Percentiles rank a stretch among this genome's conserved stretches.
Conservation (phyloP, 805 yeast species). For the Yarrowia keelungensis region DNA sequence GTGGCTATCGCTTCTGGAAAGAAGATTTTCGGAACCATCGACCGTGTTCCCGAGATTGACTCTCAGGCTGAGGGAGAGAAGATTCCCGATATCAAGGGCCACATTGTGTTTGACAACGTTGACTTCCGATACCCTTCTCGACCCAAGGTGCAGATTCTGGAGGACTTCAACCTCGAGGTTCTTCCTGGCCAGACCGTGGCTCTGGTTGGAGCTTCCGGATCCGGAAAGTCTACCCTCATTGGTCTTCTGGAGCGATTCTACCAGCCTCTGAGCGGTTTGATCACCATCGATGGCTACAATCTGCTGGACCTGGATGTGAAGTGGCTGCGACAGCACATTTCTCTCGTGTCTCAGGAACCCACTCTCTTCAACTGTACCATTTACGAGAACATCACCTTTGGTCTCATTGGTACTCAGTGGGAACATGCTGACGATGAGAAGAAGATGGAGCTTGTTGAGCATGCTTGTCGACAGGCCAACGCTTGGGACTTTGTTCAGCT, state of each 20-base stretch:
- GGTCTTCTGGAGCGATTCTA: constrained; percentile 88
- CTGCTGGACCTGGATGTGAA: constrained; percentile 73
- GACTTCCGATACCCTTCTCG: constrained; percentile 81
- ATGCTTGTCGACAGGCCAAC: constrained; percentile 52
- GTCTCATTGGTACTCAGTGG: constrained; percentile 68
- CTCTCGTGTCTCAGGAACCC: constrained; percentile 96
- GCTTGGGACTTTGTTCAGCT: constrained; percentile 57
- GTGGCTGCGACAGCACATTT: constrained; percentile 75
- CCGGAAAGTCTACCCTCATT: constrained; percentile 91
- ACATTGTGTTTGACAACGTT: constrained; percentile 81
- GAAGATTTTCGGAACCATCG: constrained; percentile 54
- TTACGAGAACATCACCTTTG: constrained; percentile 85
- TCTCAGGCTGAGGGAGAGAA: constrained; percentile 46
- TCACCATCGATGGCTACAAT: constrained; percentile 84
- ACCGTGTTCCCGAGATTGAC: constrained; percentile 54
- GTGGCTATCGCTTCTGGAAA: constrained; percentile 54
- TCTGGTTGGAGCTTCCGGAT: constrained; percentile 94
- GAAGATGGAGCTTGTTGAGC: constrained; percentile 51
- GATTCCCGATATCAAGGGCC: constrained; percentile 56
- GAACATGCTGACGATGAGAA: constrained; percentile 56
- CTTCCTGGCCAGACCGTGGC: constrained; percentile 93
- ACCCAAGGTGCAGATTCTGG: constrained; percentile 82
- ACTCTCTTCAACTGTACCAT: constrained; percentile 90
- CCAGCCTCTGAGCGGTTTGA: constrained; percentile 75
- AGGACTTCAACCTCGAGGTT: constrained; percentile 75